Base-by-base conservation (phyloP, 805 yeast genomes). In the Candida pseudoglaebosa region DNA sequence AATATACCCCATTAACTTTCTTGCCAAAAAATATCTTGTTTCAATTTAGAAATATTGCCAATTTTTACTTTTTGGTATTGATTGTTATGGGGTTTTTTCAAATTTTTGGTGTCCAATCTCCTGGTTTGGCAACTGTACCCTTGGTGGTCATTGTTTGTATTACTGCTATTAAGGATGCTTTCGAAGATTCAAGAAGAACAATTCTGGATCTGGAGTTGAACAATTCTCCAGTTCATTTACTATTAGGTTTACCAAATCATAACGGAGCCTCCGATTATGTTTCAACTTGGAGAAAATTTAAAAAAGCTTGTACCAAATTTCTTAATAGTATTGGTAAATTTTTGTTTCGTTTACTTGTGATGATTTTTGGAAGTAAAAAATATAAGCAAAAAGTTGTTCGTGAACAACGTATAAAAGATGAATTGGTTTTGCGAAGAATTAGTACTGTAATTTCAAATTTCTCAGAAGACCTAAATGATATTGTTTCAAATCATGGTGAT, bases 111-210 rank as follows among this genome's bases (percentile, higher is more conserved):
- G 89, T 82, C 15, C 70, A 76, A 22, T 70, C 69, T 42, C 89
- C 93, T 1, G 91, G 79, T 1, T 65, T 84, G 52, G 82, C 84
- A 15, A 85, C 89, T 2, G 90, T 84, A 24, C 95, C 95, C 2
- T 74, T 84, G 54, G 82, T 84, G 56, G 90, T 84, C 40, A 84
- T 84, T 65, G 89, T 84, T 14, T 67, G 71, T 39, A 65, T 84
- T 46, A 84, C 93, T 2, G 90, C 88, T 4, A 54, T 80, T 45
- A 82, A 83, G 52, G 93, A 85, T 60, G 90, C 83, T 0, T 67
- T 84, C 48, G 95, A 84, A 60, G 95, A 84, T 57, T 81, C 76
- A 46, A 70, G 84, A 41, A 71, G 95, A 50, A 74, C 76, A 2
- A 49, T 68, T 2, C 75, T 79, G 28, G 95, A 84, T 57, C 62